phyloP scores from a whole-genome alignment of 75 land plant species.

The Pinus albicaulis region DNA sequence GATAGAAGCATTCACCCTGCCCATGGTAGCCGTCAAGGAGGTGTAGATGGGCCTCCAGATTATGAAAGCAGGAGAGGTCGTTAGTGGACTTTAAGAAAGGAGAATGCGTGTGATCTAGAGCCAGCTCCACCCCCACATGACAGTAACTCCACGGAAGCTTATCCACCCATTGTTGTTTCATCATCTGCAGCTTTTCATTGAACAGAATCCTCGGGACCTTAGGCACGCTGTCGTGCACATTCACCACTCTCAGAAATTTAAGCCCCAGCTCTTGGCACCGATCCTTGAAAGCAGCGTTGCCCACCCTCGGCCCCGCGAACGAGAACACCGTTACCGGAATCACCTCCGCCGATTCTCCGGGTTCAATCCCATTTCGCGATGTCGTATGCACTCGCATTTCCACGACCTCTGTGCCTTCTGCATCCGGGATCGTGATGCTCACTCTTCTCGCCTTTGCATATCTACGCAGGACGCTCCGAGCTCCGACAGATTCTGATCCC shows the following conservation, averaged over 20 bases:
- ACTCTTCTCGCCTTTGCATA: slow-evolving; percentile 38
- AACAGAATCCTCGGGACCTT: slow-evolving; percentile 51
- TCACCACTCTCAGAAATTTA: slow-evolving; percentile 46
- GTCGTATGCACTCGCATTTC: slow-evolving; percentile 68
- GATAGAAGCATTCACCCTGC: too few species aligned
- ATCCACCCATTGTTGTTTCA: slow-evolving; percentile 7
- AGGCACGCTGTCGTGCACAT: slow-evolving; percentile 56
- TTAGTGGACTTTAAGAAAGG: too few species aligned
- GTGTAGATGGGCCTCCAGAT: too few species aligned
- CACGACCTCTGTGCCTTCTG: slow-evolving; percentile 78
- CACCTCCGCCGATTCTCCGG: too few species aligned
- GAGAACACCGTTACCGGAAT: slow-evolving; percentile 56
- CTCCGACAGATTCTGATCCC: slow-evolving; percentile 45
- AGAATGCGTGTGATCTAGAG: slow-evolving; percentile 45
- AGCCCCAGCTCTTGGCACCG: slow-evolving; percentile 46
- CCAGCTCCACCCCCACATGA: slow-evolving; percentile 62
- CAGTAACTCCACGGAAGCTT: slow-evolving; percentile 45
- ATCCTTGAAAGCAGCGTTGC: slow-evolving; percentile 49
- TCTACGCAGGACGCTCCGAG: slow-evolving; percentile 24
- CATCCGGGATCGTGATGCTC: slow-evolving; percentile 71
- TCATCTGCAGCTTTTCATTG: slow-evolving; percentile 31
- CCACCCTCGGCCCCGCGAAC: slow-evolving; percentile 57
- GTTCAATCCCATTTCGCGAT: slow-evolving; percentile 51
- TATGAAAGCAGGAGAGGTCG: too few species aligned
- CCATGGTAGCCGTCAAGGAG: too few species aligned